phyloP scores from a whole-genome alignment of 768 basidiomycete species.

The Boletus sensibilis region DNA sequence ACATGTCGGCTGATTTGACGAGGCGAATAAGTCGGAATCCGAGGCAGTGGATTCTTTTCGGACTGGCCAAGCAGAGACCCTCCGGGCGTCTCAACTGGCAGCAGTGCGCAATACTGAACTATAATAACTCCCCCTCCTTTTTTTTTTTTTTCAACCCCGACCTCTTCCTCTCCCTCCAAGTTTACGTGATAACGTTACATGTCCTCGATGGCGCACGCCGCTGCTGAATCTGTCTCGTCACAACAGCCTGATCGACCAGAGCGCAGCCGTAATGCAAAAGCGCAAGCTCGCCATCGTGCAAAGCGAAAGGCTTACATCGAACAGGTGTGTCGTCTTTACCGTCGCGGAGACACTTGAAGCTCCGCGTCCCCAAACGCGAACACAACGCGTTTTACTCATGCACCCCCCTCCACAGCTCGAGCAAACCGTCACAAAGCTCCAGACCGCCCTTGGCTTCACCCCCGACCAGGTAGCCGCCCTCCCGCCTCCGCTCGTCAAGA shows the following conservation, averaged over 20 bases:
- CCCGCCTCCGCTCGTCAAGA: slow-evolving; percentile 70
- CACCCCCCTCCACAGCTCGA: slow-evolving; percentile 57
- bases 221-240: slow-evolving; percentile 41
- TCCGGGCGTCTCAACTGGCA: slow-evolving; percentile 28
- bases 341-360: slow-evolving; percentile 1
- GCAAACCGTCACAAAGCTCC: slow-evolving; percentile 81
- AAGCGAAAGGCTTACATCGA: slow-evolving; percentile 94
- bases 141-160: slow-evolving; percentile 49
- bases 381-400: slow-evolving; percentile 6
- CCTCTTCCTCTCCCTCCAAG: slow-evolving; percentile 39
- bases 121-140: slow-evolving; percentile 35
- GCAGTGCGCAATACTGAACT: slow-evolving; percentile 23
- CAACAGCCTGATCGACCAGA: slow-evolving; percentile 63
- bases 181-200: slow-evolving; percentile 50
- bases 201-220: slow-evolving; percentile 58
- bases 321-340: slow-evolving; percentile 47
- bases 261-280: slow-evolving; percentile 83
- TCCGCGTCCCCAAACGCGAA: slow-evolving; percentile 9
- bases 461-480: slow-evolving; percentile 74
- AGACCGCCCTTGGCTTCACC: slow-evolving; percentile 67
- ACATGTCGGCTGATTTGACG: slow-evolving; percentile 38
- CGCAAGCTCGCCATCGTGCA: slow-evolving; percentile 86
- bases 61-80: slow-evolving; percentile 9
- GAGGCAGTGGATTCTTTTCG: slow-evolving; percentile 32
- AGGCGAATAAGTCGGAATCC: slow-evolving; percentile 53